Percentiles rank a stretch among this genome's conserved stretches.
Conservation (phyloP, 2,329 filamentous ascomycete species). For the Dissoconium aciculare region DNA sequence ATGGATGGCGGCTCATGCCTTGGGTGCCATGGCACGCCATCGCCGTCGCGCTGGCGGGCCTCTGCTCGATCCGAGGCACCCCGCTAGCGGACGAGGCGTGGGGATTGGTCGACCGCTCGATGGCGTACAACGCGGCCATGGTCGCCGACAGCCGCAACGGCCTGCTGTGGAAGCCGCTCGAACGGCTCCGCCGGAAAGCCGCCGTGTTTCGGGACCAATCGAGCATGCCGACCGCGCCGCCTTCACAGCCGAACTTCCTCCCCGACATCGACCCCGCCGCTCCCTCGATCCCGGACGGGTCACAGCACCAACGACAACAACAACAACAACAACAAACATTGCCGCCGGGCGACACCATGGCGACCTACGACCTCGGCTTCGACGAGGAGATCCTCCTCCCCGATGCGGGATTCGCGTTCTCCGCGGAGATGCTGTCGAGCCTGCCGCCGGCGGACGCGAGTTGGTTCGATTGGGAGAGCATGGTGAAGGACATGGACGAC, state of each 20-base stretch:
- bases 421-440: conserved; percentile 11
- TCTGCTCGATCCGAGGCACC: conserved; percentile 35
- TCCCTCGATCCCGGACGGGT: not conserved
- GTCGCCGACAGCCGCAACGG: conserved; percentile 39
- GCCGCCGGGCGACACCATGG: not conserved
- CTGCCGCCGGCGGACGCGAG: conserved; percentile 11
- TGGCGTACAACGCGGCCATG: conserved; percentile 29
- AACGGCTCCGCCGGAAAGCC: conserved; percentile 39
- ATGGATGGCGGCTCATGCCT: conserved; percentile 35
- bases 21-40: conserved; percentile 44
- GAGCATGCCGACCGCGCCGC: conserved; percentile 1
- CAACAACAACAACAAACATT: not conserved
- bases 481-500: conserved; percentile 22
- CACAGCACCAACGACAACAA: not conserved
- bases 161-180: conserved; percentile 40
- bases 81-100: conserved; percentile 37
- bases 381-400: conserved; percentile 1
- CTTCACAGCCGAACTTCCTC: not conserved
- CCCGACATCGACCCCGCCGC: not conserved
- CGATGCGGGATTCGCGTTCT: conserved; percentile 9
- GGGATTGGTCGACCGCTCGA: conserved; percentile 33
- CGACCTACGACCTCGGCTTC: not conserved
- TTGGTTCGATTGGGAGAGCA: conserved; percentile 25
- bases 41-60: conserved; percentile 38
- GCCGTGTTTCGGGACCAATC: conserved; percentile 14